These are phyloP conservation scores for Aspergillus sp. DNA, from an alignment of 2,329 filamentous ascomycete species.

Conservation along the genomic window DNA sequence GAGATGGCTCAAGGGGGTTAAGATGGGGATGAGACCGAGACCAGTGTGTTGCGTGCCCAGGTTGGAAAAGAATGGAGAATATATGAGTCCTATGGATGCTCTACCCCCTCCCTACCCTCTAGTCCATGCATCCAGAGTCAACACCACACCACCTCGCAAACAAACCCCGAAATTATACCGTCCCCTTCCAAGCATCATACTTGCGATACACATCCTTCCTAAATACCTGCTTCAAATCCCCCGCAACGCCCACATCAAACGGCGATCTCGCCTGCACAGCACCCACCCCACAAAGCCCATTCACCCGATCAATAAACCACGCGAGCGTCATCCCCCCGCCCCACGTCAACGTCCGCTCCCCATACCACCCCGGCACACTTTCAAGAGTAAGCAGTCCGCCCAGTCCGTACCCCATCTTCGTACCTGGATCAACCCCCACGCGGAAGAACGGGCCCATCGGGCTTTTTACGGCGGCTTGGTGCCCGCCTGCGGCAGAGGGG, in stretches of 20 bases:
- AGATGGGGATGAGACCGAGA: too few species aligned
- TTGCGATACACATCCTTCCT: constrained; percentile 50
- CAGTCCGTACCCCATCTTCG: constrained; percentile 47
- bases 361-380: constrained; percentile 51
- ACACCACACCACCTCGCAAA: too few species aligned
- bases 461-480: constrained; percentile 34
- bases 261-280: constrained; percentile 49
- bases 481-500: constrained; percentile 25
- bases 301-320: constrained; percentile 58
- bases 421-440: constrained; percentile 36
- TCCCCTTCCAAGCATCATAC: constrained; percentile 15
- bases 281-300: constrained; percentile 49
- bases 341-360: constrained; percentile 51
- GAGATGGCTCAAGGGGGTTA: too few species aligned
- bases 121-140: not conserved
- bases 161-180: too few species aligned
- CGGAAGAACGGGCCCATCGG: constrained; percentile 44
- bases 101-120: not conserved
- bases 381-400: constrained; percentile 49
- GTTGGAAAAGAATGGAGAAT: too few species aligned
- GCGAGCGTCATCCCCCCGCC: constrained; percentile 52
- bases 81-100: not conserved
- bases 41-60: too few species aligned
- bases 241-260: constrained; percentile 30
- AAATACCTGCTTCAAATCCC: constrained; percentile 49